phyloP scores from a whole-genome alignment of 352 stramenopile genomes.

The Chrysophaeum taylorii region DNA sequence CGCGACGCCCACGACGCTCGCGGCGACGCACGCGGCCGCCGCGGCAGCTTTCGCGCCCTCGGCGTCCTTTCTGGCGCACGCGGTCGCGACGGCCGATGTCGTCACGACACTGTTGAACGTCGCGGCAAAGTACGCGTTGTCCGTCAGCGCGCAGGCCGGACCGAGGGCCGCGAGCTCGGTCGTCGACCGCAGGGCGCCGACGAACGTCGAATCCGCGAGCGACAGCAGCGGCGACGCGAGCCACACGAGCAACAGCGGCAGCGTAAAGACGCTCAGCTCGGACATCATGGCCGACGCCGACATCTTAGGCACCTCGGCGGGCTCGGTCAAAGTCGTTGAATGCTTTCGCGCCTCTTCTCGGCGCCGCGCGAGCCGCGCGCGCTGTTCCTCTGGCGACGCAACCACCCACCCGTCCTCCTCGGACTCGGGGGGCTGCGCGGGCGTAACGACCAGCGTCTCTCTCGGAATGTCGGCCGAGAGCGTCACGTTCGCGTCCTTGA shows the following conservation, averaged over 20 bases:
- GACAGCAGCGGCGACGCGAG: slow-evolving; percentile 33
- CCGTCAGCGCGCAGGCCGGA: slow-evolving; percentile 29
- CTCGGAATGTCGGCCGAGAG: too few relatives aligned
- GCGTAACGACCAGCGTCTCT: too few relatives aligned
- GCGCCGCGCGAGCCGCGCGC: too few relatives aligned
- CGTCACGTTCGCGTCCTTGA: too few relatives aligned
- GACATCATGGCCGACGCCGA: not conserved
- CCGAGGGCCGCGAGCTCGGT: slow-evolving; percentile 30
- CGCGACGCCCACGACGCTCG: not conserved
- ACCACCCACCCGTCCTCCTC: too few relatives aligned
- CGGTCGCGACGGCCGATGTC: slow-evolving; percentile 32
- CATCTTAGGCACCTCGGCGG: too few relatives aligned
- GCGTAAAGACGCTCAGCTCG: slow-evolving; percentile 22
- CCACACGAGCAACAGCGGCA: slow-evolving; percentile 37
- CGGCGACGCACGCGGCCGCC: not conserved
- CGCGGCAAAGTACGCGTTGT: slow-evolving; percentile 30
- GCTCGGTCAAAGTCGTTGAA: too few relatives aligned
- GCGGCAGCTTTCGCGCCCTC: slow-evolving; percentile 24
- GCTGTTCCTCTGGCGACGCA: too few relatives aligned
- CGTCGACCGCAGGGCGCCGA: slow-evolving; percentile 13
- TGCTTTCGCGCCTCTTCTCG: too few relatives aligned
- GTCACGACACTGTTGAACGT: slow-evolving; percentile 34
- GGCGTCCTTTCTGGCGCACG: slow-evolving; percentile 28
- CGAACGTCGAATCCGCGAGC: slow-evolving; percentile 33
- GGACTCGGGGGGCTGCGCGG: too few relatives aligned